Percentiles rank a stretch among this genome's conserved stretches.
These are phyloP conservation scores for Knoxdaviesia capensis DNA, from an alignment of 2,329 filamentous ascomycete species.

Conservation along the genomic window DNA sequence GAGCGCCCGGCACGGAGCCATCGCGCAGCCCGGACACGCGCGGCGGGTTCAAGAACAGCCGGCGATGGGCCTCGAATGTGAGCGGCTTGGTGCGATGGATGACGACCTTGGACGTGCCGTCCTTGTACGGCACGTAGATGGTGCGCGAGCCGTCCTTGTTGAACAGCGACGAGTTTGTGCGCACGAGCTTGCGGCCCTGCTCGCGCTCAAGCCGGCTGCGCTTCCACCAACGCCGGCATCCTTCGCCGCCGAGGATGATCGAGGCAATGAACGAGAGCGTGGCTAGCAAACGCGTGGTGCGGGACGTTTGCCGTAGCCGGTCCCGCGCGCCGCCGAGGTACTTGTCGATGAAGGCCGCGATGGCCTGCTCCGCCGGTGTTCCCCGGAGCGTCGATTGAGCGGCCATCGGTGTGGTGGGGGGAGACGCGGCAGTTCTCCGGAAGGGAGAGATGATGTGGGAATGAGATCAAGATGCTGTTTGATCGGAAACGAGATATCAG, in stretches of 20 bases:
- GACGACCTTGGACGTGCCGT: slow-evolving; percentile 72
- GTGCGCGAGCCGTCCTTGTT: slow-evolving; percentile 90
- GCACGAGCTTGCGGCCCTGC: slow-evolving; percentile 60
- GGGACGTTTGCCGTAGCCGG: slow-evolving; percentile 43
- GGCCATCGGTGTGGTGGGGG: slow-evolving; percentile 39
- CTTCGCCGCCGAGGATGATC: slow-evolving; percentile 62
- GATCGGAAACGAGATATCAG: too few relatives aligned
- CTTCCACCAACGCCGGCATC: slow-evolving; percentile 59
- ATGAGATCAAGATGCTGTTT: too few relatives aligned
- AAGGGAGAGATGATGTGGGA: background rate
- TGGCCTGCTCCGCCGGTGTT: slow-evolving; percentile 43
- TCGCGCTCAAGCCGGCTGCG: slow-evolving; percentile 57
- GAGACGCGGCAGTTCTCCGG: slow-evolving; percentile 4
- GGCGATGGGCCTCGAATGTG: slow-evolving; percentile 88
- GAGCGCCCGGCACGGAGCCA: slow-evolving; percentile 60
- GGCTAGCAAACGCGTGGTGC: slow-evolving; percentile 51
- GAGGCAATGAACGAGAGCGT: slow-evolving; percentile 57
- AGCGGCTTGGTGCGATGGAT: slow-evolving; percentile 79
- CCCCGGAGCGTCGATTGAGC: slow-evolving; percentile 66
- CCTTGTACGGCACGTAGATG: slow-evolving; percentile 85
- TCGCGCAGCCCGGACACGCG: slow-evolving; percentile 59
- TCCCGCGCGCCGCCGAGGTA: slow-evolving; percentile 32
- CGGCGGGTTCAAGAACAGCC: slow-evolving; percentile 82
- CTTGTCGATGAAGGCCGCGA: slow-evolving; percentile 41
- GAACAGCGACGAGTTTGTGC: slow-evolving; percentile 79